Evolutionary conservation across 371 early-diverging fungal genomes (phyloP), one percentile per base, ranked within the genome.

Genomic region (Mortierella polycephala): DNA sequence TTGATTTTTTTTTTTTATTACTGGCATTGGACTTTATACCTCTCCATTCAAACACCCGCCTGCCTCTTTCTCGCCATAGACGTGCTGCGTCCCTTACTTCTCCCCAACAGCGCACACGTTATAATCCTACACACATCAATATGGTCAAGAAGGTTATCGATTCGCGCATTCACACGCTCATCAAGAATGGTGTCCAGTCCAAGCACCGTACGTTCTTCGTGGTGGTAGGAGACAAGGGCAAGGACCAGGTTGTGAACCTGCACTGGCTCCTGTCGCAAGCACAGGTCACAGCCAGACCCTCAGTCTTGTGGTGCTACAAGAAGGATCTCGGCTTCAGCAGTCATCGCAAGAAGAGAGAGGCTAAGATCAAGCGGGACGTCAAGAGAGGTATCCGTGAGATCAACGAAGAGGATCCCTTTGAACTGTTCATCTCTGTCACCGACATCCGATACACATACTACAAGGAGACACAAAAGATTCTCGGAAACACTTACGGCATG

Each of bases 401-500:
- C 23, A 97, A 98, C 83, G 86, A 88, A 39, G 97, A 98, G 50
- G 97, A 98, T 84, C 97, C 98, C 16, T 99, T 98, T 68, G 98
- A 99, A 75, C 87, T 98, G 50, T 99, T 99, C 76, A 90, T 98
- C 39, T 89, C 97, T 9, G 92, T 95, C 18, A 98, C 99, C 55
- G 91, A 96, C 80, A 98, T 98, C 71, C 90, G 98, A 59, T 99
- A 98, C 85, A 91, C 96, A 12, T 98, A 97, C 90, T 99, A 99
- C 87, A 98, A 98, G 83, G 99, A 99, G 83, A 94, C 96, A 13
- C 96, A 99, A 68, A 99, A 96, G 81, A 96, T 99, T 64, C 90
- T 99, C 62, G 99, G 99, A 83, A 95, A 96, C 80, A 99, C 99
- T 21, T 99, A 92, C 73, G 99, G 99, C 49, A 97, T 99, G 96